Conservation (phyloP, 441 rosid species). For the Mallotus repandus region DNA sequence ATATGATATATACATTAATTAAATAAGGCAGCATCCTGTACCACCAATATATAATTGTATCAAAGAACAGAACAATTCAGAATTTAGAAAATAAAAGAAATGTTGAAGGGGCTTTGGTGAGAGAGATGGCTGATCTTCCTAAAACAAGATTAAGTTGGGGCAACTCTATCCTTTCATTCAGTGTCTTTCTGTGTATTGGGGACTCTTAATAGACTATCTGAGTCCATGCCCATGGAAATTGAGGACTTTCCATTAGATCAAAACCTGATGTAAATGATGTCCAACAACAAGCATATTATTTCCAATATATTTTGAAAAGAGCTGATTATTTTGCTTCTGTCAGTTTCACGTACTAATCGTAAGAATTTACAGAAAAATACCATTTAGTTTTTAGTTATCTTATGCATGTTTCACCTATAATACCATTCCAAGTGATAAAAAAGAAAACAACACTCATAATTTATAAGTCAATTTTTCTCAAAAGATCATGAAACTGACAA, state of each 20-base stretch:
- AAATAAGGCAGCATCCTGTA: neutral
- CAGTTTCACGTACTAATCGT: neutral
- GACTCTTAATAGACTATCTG: neutral
- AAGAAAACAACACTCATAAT: neutral
- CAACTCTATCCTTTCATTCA: neutral
- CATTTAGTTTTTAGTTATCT: neutral
- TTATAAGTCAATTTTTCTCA: neutral
- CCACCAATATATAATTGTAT: neutral
- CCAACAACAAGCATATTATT: slow-evolving; percentile 1
- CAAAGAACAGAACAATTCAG: neutral
- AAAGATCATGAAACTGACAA: slow-evolving; percentile 1
- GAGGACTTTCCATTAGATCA: neutral
- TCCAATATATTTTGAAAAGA: neutral
- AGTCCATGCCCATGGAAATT: neutral
- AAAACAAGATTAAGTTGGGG: neutral
- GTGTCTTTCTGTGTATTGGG: neutral
- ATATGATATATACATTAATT: neutral
- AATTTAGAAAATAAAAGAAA: neutral
- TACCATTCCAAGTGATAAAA: slow-evolving; percentile 1
- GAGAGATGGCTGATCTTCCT: neutral
- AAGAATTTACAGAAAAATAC: neutral
- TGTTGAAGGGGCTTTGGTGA: neutral
- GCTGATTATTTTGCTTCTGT: neutral
- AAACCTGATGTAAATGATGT: neutral
- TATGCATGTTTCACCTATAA: neutral